Conservation (phyloP, 495 filamentous ascomycete genomes). For the Lasiosphaeria ovina region DNA sequence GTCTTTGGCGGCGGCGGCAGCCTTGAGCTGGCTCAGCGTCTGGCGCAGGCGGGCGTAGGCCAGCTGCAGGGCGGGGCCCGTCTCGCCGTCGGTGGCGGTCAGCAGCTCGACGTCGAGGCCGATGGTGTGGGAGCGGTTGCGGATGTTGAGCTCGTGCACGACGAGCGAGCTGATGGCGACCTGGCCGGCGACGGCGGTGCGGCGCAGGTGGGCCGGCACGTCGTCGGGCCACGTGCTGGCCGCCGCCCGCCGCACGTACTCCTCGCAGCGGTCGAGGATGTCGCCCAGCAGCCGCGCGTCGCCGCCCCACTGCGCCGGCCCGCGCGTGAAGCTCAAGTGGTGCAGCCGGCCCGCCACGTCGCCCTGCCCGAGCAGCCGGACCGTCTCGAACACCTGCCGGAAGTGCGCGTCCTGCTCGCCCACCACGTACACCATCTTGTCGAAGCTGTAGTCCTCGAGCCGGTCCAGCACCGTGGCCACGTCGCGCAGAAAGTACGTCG, state of each 20-base stretch:
- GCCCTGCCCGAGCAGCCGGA: constrained; percentile 56
- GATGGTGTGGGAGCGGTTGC: constrained; percentile 64
- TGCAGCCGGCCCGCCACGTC: constrained; percentile 56
- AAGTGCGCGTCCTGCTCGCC: constrained; percentile 60
- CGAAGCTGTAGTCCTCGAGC: constrained; percentile 62
- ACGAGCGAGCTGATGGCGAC: constrained; percentile 62
- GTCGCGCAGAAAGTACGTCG: constrained; percentile 64
- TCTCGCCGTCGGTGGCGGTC: constrained; percentile 70
- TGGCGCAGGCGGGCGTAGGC: constrained; percentile 64
- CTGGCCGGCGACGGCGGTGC: constrained; percentile 41
- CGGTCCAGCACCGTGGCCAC: constrained; percentile 60
- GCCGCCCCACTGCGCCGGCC: constrained; percentile 27
- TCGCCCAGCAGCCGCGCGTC: constrained; percentile 30
- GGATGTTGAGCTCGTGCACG: constrained; percentile 62
- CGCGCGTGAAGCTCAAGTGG: constrained; percentile 55
- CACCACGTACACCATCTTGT: constrained; percentile 69
- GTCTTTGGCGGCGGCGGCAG: constrained; percentile 48
- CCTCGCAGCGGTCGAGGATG: constrained; percentile 53
- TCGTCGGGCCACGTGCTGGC: not conserved
- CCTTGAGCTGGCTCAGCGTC: constrained; percentile 47
- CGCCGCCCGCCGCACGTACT: constrained; percentile 18
- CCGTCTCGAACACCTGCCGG: constrained; percentile 64
- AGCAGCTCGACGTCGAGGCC: constrained; percentile 61
- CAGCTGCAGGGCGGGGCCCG: constrained; percentile 68
- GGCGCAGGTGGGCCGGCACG: not conserved